Base-by-base conservation (phyloP, 306 rosid genomes). In the Abrus precatorius region DNA sequence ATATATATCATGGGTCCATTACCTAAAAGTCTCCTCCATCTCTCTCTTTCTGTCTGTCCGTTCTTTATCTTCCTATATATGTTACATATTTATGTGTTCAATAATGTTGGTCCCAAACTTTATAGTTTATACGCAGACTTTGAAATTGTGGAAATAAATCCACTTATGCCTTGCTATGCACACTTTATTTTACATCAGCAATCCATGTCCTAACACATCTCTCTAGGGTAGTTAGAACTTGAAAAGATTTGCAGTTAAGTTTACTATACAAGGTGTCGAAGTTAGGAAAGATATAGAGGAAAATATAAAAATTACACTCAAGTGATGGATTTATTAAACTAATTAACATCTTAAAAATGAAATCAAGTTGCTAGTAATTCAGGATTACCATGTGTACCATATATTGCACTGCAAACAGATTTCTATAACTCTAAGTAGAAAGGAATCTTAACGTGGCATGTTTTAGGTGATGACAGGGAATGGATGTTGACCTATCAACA, bases 401-500 rank as follows among this genome's bases (percentile, higher is more conserved):
- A 40, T 41, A 20, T 53, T 40, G 52, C 53, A 56, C 75, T 52
- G 72, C 48, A 81, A 73, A 81, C 60, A 76, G 74, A 77, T 81
- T 86, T 85, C 82, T 75, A 54, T 75, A 66, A 47, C 85, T 59
- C 86, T 64, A 84, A 88, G 83, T 75, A 76, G 94, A 77, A 91
- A 86, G 43, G 92, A 94, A 88, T 92, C 88, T 84, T 71, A 86
- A 88, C 76, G 87, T 87, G 93, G 92, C 84, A 86, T 85, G 88
- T 91, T 86, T 90, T 92, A 90, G 97, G 95, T 92, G 92, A 86
- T 86, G 97, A 88, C 92, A 92, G 85, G 86, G 91, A 87, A 85
- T 79, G 85, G 97, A 92, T 90, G 97, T 90, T 86, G 95, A 95
- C 95, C 90, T 75, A 85, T 88, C 91, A 95, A 95, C 97, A 80